Base-by-base conservation (phyloP, 2,329 filamentous ascomycete genomes). In the Aspergillus calidoustus region DNA sequence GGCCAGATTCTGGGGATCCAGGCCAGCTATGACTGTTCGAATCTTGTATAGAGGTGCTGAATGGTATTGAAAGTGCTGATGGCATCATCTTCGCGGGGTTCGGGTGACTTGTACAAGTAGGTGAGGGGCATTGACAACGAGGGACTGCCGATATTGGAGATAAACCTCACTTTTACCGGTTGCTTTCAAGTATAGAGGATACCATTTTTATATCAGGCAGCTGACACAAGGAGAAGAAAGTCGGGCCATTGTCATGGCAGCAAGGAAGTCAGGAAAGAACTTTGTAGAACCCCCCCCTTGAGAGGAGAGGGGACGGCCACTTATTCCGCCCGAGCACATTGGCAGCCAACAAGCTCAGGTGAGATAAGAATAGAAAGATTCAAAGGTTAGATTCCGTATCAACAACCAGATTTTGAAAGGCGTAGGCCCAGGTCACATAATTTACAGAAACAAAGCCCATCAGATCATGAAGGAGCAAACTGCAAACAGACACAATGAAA, bases 391-490 rank as follows among this genome's bases (percentile, higher is more conserved):
- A 63, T 54, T 59, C 60, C 61, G 60, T 59, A 67, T 61, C 66
- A 69, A 64, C 59, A 58, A 69, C 44, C 65, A 58, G 69, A 69
- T 68, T 66, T 68, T 67, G 64, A 56, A 69, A 62, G 64, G 68
- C 64, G 64, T 44, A 64, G 73, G 72, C 71, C 69, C 73, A 66
- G 71, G 71, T 72, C 66, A 64, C 74, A 75, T 76, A 76, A 75
- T 76, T 75, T 76, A 76, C 74, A 76, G 68, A 74, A 71, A 72
- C 72, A 72, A 73, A 72, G 68, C 71, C 68, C 69, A 72, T 71
- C 69, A 74, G 72, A 70, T 72, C 71, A 69, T 72, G 67, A 71
- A 72, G 67, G 64, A 68, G 59, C 55, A 72, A 68, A 73, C 64
- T 68, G 55, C 62, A 67, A 57, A 65, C 63, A 66, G 51, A 65